These are phyloP conservation scores for Backusella australiensis DNA, from an alignment of 192 early-diverging fungal genomes.

Conservation along the genomic window DNA sequence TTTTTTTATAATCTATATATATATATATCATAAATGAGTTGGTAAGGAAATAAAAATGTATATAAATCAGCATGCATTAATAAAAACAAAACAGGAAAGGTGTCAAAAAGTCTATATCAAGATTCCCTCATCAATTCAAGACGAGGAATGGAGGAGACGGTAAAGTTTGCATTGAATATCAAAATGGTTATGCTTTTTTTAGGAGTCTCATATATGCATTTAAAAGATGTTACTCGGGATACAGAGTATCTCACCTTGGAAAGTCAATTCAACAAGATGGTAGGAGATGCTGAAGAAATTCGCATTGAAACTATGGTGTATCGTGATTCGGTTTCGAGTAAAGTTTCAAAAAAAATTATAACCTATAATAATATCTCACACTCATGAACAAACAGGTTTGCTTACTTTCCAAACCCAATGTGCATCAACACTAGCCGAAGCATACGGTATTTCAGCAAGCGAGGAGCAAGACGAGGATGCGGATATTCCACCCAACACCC, in stretches of 20 bases:
- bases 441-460: slow-evolving; percentile 28
- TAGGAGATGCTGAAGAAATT: slow-evolving; percentile 21
- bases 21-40: not conserved
- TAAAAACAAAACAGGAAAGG: not conserved
- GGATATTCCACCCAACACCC: slow-evolving; percentile 37
- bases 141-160: not conserved
- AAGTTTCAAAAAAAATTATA: not conserved
- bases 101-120: slow-evolving; percentile 5
- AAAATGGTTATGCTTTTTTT: not conserved
- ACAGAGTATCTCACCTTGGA: slow-evolving; percentile 63
- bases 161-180: not conserved
- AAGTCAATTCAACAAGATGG: slow-evolving; percentile 57
- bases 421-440: slow-evolving; percentile 3
- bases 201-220: no score
- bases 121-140: slow-evolving; percentile 10
- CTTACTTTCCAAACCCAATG: slow-evolving; percentile 8
- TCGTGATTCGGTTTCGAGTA: slow-evolving; percentile 2
- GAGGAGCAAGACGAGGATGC: slow-evolving; percentile 40
- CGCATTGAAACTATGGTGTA: slow-evolving; percentile 55
- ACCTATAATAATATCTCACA: not conserved
- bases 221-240: slow-evolving; percentile 40
- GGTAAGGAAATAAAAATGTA: not conserved
- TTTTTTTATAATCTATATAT: not conserved
- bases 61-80: not conserved
- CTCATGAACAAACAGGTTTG: slow-evolving; percentile 6